These are phyloP conservation scores for Aurinia saxatilis DNA, from an alignment of 345 rosid genomes.

Conservation along the genomic window DNA sequence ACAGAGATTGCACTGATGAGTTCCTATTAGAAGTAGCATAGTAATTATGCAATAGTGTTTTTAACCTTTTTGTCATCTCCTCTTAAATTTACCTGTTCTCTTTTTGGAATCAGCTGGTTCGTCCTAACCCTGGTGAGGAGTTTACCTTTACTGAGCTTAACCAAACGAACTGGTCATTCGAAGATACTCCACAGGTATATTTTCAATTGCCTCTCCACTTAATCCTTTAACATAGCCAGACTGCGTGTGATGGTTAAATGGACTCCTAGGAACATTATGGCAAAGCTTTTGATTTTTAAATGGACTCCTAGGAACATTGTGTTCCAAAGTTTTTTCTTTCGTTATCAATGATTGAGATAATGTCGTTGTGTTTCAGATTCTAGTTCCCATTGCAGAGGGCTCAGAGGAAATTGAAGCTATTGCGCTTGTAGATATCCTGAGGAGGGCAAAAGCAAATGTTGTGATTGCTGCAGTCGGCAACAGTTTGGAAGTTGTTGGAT, in stretches of 20 bases:
- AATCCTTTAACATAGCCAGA: not conserved
- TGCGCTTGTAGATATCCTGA: slow-evolving; percentile 68
- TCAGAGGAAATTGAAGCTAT: slow-evolving; percentile 92
- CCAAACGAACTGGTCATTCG: slow-evolving; percentile 59
- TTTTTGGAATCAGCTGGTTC: slow-evolving; percentile 50
- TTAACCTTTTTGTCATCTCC: not conserved
- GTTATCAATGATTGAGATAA: not conserved
- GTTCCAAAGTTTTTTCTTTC: not conserved
- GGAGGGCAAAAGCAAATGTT: slow-evolving; percentile 79
- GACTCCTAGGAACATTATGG: not conserved
- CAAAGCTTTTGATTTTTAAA: not conserved
- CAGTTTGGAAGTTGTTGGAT: slow-evolving; percentile 64
- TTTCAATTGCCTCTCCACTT: not conserved
- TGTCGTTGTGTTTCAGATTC: slow-evolving; percentile 46
- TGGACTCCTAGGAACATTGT: not conserved
- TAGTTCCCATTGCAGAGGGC: slow-evolving; percentile 80
- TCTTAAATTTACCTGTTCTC: not conserved
- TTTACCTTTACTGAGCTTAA: slow-evolving; percentile 62
- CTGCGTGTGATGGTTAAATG: not conserved
- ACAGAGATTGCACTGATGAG: not conserved
- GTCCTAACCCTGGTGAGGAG: slow-evolving; percentile 71
- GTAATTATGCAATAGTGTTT: too few species aligned
- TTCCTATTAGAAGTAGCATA: not conserved
- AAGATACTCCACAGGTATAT: slow-evolving; percentile 54
- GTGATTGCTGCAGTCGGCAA: slow-evolving; percentile 80